A percentile compares a stretch with the other conserved stretches of the same genome.
Evolutionary conservation across 768 basidiomycete species (phyloP).

Genomic region (Tricholoma bakamatsutake): DNA sequence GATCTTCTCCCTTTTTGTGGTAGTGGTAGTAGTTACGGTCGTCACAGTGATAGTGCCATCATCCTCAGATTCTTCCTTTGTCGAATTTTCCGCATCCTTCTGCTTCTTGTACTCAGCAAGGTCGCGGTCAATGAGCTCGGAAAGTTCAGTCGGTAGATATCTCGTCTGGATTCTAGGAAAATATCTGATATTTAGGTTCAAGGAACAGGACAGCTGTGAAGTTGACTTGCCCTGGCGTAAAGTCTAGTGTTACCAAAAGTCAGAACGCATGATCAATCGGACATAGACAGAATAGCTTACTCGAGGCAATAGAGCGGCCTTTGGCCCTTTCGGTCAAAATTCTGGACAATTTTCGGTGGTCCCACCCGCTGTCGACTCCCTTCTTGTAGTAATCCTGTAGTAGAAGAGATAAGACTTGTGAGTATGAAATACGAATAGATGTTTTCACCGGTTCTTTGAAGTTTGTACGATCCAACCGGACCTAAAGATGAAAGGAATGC

Average conservation of each 20-base stretch:
- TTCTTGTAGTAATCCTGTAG: slow-evolving; percentile 19
- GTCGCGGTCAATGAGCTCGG: slow-evolving; percentile 30
- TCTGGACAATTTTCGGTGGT: slow-evolving; percentile 33
- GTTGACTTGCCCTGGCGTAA: slow-evolving; percentile 27
- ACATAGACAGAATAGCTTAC: slow-evolving; percentile 19
- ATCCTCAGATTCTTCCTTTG: slow-evolving; percentile 19
- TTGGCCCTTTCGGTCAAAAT: slow-evolving; percentile 38
- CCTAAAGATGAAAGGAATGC: slow-evolving; percentile 11
- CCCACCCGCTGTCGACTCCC: slow-evolving; percentile 26
- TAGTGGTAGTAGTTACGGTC: slow-evolving; percentile 16
- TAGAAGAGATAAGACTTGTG: background rate
- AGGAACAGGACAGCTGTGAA: background rate
- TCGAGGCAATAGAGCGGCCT: slow-evolving; percentile 40
- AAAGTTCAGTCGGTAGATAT: slow-evolving; percentile 29
- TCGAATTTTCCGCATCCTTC: slow-evolving; percentile 11
- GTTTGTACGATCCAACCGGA: slow-evolving; percentile 26
- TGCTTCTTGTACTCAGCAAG: slow-evolving; percentile 18
- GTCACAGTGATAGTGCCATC: slow-evolving; percentile 17
- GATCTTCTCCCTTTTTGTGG: slow-evolving; percentile 6
- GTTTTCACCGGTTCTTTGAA: slow-evolving; percentile 17
- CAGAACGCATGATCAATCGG: background rate
- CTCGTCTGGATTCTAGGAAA: slow-evolving; percentile 19
- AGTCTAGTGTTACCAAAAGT: slow-evolving; percentile 18
- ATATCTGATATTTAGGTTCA: background rate
- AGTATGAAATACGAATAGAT: background rate